A percentile compares a stretch with the other conserved stretches of the same genome.
Evolutionary conservation across 2,329 filamentous ascomycete species (phyloP).

Genomic region (Sarocladium brachiariae): DNA sequence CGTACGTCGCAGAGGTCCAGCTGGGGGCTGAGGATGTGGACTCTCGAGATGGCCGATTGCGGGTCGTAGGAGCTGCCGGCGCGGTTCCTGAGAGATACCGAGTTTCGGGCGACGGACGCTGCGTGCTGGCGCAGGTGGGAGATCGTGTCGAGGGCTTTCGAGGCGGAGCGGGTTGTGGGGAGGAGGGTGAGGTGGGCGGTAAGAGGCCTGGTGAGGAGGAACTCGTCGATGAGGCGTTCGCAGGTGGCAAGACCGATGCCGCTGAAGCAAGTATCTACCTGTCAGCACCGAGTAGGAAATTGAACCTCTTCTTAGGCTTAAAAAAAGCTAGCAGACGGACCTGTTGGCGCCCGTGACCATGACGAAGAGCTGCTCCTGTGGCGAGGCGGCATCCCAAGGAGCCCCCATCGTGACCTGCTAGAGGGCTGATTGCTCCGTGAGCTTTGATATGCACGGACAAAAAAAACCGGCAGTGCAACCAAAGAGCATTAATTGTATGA

Average conservation of each 20-base stretch:
- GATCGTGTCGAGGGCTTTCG: slow-evolving; percentile 70
- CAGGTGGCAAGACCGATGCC: slow-evolving; percentile 82
- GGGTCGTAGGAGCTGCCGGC: slow-evolving; percentile 28
- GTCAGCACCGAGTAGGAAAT: too few species aligned
- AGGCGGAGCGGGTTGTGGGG: slow-evolving; percentile 69
- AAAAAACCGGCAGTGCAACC: too few species aligned
- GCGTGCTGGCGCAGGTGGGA: slow-evolving; percentile 55
- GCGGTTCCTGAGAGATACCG: slow-evolving; percentile 16
- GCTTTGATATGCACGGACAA: too few species aligned
- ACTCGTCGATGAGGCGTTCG: slow-evolving; percentile 83
- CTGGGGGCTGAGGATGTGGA: slow-evolving; percentile 53
- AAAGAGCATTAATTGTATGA: too few species aligned
- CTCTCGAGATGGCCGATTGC: slow-evolving; percentile 32
- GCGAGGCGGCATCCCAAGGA: slow-evolving; percentile 29
- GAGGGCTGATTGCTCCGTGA: neutral
- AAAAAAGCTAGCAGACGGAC: slow-evolving; percentile 40
- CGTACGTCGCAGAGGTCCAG: slow-evolving; percentile 54
- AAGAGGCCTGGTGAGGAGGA: slow-evolving; percentile 62
- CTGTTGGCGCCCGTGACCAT: slow-evolving; percentile 84
- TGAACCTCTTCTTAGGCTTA: too few species aligned
- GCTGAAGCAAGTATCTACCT: slow-evolving; percentile 37
- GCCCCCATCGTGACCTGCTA: slow-evolving; percentile 15
- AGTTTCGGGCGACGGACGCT: neutral
- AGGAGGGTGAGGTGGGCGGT: slow-evolving; percentile 69
- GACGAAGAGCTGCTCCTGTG: slow-evolving; percentile 49